A percentile compares a stretch with the other conserved stretches of the same genome.
Conservation (phyloP, 2,329 filamentous ascomycete genomes). For the Microcyclosporella mali region DNA sequence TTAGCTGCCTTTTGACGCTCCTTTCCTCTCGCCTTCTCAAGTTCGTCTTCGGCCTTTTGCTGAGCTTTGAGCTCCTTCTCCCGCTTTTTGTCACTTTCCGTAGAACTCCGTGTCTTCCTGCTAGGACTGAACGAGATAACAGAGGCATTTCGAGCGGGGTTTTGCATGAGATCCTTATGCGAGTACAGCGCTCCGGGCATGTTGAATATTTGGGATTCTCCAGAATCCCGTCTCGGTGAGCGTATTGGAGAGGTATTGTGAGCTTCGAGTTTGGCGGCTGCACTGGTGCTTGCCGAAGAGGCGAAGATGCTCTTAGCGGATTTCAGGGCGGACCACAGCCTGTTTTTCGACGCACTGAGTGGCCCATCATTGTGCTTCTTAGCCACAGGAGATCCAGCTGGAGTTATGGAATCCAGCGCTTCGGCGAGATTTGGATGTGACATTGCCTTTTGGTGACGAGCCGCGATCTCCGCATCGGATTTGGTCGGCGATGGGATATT, state of each 20-base stretch:
- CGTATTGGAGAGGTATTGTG: slow-evolving; percentile 22
- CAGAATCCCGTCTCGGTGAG: slow-evolving; percentile 11
- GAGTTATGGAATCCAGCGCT: slow-evolving; percentile 46
- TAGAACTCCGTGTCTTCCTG: slow-evolving; percentile 53
- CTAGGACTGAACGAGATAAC: slow-evolving; percentile 28
- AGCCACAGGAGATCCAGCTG: slow-evolving; percentile 48
- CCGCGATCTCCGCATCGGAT: slow-evolving; percentile 31
- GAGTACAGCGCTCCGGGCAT: slow-evolving; percentile 32
- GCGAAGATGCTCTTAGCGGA: slow-evolving; percentile 80
- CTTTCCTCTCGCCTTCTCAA: slow-evolving; percentile 63
- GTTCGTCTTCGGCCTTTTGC: slow-evolving; percentile 55
- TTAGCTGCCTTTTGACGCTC: slow-evolving; percentile 61
- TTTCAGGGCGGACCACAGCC: slow-evolving; percentile 83
- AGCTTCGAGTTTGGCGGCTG: slow-evolving; percentile 53
- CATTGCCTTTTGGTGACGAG: slow-evolving; percentile 52
- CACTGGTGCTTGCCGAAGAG: slow-evolving; percentile 59
- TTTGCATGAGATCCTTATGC: slow-evolving; percentile 21
- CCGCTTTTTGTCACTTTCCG: slow-evolving; percentile 56
- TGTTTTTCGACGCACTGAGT: slow-evolving; percentile 86
- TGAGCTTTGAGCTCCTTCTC: slow-evolving; percentile 59
- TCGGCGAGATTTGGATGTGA: slow-evolving; percentile 37
- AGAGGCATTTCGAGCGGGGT: slow-evolving; percentile 21
- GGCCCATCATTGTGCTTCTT: slow-evolving; percentile 64
- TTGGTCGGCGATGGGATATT: slow-evolving; percentile 43
- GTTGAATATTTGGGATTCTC: slow-evolving; percentile 21